A percentile compares a stretch with the other conserved stretches of the same genome.
These are phyloP conservation scores for Ceratobasidium papillatum DNA, from an alignment of 1,284 basidiomycete species.

Conservation along the genomic window DNA sequence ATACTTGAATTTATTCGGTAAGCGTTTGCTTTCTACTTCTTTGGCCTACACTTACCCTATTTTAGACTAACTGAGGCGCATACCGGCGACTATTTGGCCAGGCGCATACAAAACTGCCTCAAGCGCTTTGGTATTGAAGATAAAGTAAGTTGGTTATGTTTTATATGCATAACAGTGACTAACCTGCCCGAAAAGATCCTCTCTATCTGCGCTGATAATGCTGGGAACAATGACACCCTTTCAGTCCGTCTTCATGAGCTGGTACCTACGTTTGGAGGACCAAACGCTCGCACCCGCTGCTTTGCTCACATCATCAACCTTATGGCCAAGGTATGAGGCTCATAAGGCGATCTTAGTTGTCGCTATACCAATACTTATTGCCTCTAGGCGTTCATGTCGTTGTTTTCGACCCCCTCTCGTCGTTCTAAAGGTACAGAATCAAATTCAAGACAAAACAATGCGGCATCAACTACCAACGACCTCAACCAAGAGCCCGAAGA, in stretches of 20 bases:
- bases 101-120: neutral
- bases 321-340: slow-evolving; percentile 22
- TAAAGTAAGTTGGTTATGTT: neutral
- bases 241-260: neutral
- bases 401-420: slow-evolving; percentile 3
- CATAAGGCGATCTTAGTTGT: neutral
- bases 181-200: neutral
- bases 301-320: slow-evolving; percentile 26
- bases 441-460: neutral
- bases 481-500: neutral
- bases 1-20: slow-evolving; percentile 20
- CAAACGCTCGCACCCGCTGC: neutral
- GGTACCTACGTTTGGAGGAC: slow-evolving; percentile 10
- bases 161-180: neutral
- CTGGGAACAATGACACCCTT: slow-evolving; percentile 25
- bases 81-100: slow-evolving; percentile 1
- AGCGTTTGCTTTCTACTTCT: neutral
- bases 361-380: neutral
- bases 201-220: slow-evolving; percentile 9
- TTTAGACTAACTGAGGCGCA: slow-evolving; percentile 15
- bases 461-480: neutral
- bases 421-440: neutral
- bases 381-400: slow-evolving; percentile 9
- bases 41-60: neutral
- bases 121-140: slow-evolving; percentile 16